Evolutionary conservation across 805 yeast species (phyloP).

Genomic region (Teunomyces panamensis): DNA sequence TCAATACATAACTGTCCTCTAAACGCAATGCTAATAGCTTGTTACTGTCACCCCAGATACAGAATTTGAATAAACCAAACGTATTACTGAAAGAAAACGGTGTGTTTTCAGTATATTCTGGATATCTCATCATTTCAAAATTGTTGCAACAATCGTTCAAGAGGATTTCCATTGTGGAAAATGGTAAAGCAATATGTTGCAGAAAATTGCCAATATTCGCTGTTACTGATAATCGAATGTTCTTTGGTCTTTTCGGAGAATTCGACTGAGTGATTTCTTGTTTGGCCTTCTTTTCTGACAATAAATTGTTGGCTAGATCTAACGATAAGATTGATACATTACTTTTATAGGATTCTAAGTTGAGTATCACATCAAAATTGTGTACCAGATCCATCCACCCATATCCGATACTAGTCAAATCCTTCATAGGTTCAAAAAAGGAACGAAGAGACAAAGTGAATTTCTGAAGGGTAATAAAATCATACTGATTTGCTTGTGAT

Average conservation of each 20-base stretch:
- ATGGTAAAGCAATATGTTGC: slow-evolving; percentile 11
- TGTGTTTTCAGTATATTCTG: background rate
- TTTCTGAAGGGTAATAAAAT: slow-evolving; percentile 15
- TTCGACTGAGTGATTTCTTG: background rate
- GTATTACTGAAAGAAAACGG: slow-evolving; percentile 3
- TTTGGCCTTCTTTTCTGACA: background rate
- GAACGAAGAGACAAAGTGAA: slow-evolving; percentile 1
- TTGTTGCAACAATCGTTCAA: background rate
- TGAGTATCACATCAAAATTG: slow-evolving; percentile 9
- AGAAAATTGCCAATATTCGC: slow-evolving; percentile 5
- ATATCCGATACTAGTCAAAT: slow-evolving; percentile 5
- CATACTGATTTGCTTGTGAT: slow-evolving; percentile 7
- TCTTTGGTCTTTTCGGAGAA: background rate
- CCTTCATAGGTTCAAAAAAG: slow-evolving; percentile 3
- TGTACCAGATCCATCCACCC: slow-evolving; percentile 10
- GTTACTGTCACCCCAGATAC: slow-evolving; percentile 6
- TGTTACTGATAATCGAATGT: background rate
- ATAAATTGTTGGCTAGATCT: slow-evolving; percentile 7
- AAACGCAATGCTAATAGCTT: slow-evolving; percentile 5
- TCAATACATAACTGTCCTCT: slow-evolving; percentile 5
- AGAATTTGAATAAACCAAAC: slow-evolving; percentile 3
- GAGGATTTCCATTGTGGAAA: slow-evolving; percentile 9
- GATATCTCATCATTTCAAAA: background rate
- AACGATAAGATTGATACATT: slow-evolving; percentile 16
- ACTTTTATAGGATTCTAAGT: slow-evolving; percentile 17